Base-by-base conservation (phyloP, 768 basidiomycete species). In the Xerocomus brunneocitrinus region DNA sequence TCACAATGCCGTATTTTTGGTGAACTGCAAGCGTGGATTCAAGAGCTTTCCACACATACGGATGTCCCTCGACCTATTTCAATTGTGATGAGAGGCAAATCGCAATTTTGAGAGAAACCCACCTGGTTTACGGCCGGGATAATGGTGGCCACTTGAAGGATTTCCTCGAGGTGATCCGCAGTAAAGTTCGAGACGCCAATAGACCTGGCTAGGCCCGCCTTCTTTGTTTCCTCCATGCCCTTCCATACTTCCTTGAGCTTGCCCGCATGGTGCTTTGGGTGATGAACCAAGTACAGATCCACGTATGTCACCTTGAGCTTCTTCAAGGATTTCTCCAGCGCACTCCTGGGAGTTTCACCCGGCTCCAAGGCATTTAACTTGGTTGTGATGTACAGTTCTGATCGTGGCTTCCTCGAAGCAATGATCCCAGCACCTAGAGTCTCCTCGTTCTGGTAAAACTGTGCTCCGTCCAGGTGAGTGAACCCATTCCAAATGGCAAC, bases 231-330 rank as follows among this genome's bases (percentile, higher is more conserved):
- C 60, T 87, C 84, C 78, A 88, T 77, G 6, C 70, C 79, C 46
- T 73, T 74, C 85, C 86, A 87, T 47, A 79, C 63, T 24, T 79
- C 74, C 52, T 72, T 71, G 48, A 85, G 67, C 50, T 68, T 76
- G 24, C 76, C 78, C 34, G 61, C 67, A 45, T 74, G 70, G 4
- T 67, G 54, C 8, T 54, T 61, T 4, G 82, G 71, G 44, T 60
- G 63, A 60, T 89, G 87, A 47, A 90, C 73, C 53, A 89, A 69
- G 68, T 80, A 87, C 50, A 86, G 64, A 62, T 87, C 84, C 10
- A 87, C 81, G 42, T 76, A 76, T 50, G 79, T 73, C 47, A 83
- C 67, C 12, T 75, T 68, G 5, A 87, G 71, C 61, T 78, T 79
- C 61, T 73, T 63, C 47, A 89, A 66, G 10, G 83, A 85, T 16